Evolutionary conservation across 2,329 filamentous ascomycete species (phyloP), one percentile per base, ranked within the genome.

Genomic region (Colletotrichum chlorophyti): DNA sequence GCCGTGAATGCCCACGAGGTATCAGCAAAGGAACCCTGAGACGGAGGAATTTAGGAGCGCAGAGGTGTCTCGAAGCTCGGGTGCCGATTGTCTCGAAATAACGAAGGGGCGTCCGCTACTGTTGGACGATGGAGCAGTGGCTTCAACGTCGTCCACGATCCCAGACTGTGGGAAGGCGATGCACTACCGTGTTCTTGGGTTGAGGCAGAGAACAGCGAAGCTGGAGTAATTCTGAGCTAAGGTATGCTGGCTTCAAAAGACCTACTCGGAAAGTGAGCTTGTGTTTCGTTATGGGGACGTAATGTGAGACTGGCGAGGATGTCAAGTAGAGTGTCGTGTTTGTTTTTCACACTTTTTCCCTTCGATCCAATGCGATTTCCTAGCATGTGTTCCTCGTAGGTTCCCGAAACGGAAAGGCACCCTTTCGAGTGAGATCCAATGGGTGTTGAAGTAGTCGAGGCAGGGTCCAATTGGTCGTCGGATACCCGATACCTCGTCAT

Each of bases 81-180:
- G 32, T 48, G 40, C 51, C 34, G 31, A 34, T 8, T 55, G 55
- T 55, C 55, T 59, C 55, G 31, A 59, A 49, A 55, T 43, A 59
- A 47, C 43, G 31, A 51, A 54, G 37, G 49, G 55, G 55, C 50
- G 55, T 50, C 31, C 55, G 38, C 55, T 59, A 59, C 42, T 45
- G 51, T 55, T 43, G 55, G 55, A 59, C 51, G 55, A 50, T 59
- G 55, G 51, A 29, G 37, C 12, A 27, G 55, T 59, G 55, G 55
- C 51, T 59, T 34, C 55, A 59, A 59, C 55, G 55, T 59, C 51
- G 55, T 55, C 43, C 38, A n/a, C 29, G 48, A 34, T 9, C 38
- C 40, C 40, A 46, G 29, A 24, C 42, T 23, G 29, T 41, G n/a
- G n/a, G n/a, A n/a, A n/a, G n/a, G n/a, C n/a, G n/a, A n/a, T n/a